A percentile compares a stretch with the other conserved stretches of the same genome.
phyloP scores from a whole-genome alignment of 2,329 filamentous ascomycete species.

The Parafenestella ontariensis region DNA sequence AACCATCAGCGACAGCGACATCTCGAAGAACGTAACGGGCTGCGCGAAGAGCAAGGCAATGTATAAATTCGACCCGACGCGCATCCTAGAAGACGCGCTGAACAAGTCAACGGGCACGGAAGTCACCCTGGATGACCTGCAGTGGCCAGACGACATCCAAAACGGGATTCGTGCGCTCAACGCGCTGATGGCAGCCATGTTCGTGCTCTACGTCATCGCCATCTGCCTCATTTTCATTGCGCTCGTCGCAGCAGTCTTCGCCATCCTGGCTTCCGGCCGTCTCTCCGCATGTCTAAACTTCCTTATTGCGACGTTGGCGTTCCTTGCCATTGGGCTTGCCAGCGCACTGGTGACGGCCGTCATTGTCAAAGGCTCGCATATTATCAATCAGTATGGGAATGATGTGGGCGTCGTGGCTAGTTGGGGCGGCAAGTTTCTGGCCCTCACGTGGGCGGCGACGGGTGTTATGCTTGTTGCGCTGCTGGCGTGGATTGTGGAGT shows the following conservation, averaged over 20 bases:
- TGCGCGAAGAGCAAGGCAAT: slow-evolving; percentile 63
- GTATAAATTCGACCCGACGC: slow-evolving; percentile 64
- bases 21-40: slow-evolving; percentile 59
- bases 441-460: slow-evolving; percentile 66
- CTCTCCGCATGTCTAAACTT: slow-evolving; percentile 60
- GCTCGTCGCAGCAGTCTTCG: slow-evolving; percentile 55
- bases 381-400: slow-evolving; percentile 62
- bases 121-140: slow-evolving; percentile 59
- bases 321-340: slow-evolving; percentile 69
- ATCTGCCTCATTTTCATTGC: slow-evolving; percentile 61
- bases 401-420: slow-evolving; percentile 58
- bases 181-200: slow-evolving; percentile 59
- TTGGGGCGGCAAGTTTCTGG: slow-evolving; percentile 63
- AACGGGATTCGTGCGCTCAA: slow-evolving; percentile 60
- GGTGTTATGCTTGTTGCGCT: slow-evolving; percentile 51
- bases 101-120: slow-evolving; percentile 48
- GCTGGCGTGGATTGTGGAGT: slow-evolving; percentile 38
- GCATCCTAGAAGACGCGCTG: slow-evolving; percentile 59
- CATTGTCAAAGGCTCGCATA: slow-evolving; percentile 59
- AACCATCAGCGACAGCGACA: slow-evolving; percentile 50
- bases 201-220: slow-evolving; percentile 66
- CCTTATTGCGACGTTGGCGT: slow-evolving; percentile 58
- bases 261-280: slow-evolving; percentile 54
- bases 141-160: slow-evolving; percentile 65
- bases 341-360: slow-evolving; percentile 76